Evolutionary conservation across 805 yeast genomes (phyloP).

Genomic region (Metschnikowia baotianmanensis): DNA sequence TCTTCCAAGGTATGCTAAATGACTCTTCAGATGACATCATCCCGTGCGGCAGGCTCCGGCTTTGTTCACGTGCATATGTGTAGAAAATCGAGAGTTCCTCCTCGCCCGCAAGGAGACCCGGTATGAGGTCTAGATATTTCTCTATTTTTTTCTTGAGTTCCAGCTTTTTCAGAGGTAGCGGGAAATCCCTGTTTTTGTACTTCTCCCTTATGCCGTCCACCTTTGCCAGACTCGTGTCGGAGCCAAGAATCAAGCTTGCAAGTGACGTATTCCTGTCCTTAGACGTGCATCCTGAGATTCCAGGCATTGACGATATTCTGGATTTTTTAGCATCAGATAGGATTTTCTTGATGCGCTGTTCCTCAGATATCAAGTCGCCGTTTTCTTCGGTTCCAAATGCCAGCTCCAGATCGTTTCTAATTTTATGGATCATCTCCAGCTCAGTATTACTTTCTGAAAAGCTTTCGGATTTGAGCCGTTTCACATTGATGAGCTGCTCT

Average conservation of each 20-base stretch:
- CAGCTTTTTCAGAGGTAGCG: conserved; percentile 28
- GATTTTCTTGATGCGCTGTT: no score
- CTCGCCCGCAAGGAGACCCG: conserved; percentile 43
- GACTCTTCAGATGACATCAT: conserved; percentile 48
- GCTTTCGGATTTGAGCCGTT: no score
- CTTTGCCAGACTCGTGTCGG: conserved; percentile 5
- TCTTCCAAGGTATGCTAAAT: conserved; percentile 42
- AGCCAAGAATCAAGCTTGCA: conserved; percentile 4
- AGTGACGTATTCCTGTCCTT: not conserved
- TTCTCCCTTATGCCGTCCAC: conserved; percentile 8
- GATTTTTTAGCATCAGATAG: no score
- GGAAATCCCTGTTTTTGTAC: conserved; percentile 18
- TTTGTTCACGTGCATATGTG: conserved; percentile 44
- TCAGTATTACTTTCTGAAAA: no score
- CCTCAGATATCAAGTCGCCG: no score
- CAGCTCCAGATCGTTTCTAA: no score
- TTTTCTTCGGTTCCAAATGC: no score
- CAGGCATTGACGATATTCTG: not conserved
- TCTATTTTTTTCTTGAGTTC: conserved; percentile 27
- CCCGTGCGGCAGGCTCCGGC: conserved; percentile 36
- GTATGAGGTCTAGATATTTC: conserved; percentile 25
- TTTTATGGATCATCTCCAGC: no score
- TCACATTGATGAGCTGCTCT: no score
- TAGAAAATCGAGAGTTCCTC: conserved; percentile 47
- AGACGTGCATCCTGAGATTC: not conserved